Conservation (phyloP, 164 flowering plant genomes). For the Stephania cephalantha region DNA sequence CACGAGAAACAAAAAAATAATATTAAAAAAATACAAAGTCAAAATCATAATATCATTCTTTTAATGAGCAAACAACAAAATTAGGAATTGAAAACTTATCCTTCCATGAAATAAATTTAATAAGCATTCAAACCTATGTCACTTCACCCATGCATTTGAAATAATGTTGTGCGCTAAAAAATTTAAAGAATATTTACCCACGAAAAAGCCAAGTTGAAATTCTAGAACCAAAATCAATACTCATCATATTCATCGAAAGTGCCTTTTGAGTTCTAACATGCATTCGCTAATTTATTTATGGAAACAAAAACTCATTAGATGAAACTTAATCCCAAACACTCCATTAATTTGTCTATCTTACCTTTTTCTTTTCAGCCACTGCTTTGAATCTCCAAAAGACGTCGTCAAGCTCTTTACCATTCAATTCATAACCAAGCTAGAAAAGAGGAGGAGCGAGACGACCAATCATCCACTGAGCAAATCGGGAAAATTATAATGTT, state of each 20-base stretch:
- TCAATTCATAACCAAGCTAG: constrained; percentile 84
- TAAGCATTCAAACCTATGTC: neutral
- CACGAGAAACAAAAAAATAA: too few relatives aligned
- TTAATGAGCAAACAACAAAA: neutral
- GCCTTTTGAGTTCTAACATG: neutral
- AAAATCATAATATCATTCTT: too few relatives aligned
- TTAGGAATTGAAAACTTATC: neutral
- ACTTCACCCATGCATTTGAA: neutral
- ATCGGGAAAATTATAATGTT: neutral
- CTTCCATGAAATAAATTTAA: neutral
- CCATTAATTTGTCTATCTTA: constrained; percentile 12
- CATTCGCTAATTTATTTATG: neutral
- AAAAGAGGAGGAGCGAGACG: neutral
- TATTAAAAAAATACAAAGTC: too few relatives aligned
- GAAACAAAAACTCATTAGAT: neutral
- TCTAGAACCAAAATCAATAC: neutral
- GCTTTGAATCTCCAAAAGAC: constrained; percentile 91
- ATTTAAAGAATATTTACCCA: neutral
- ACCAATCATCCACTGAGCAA: neutral
- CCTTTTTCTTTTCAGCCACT: constrained; percentile 95
- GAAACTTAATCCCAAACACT: neutral
- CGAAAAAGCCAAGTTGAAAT: neutral
- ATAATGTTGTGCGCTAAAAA: neutral
- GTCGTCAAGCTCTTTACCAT: constrained; percentile 63
- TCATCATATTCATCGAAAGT: neutral